phyloP scores from a whole-genome alignment of 2,329 filamentous ascomycete species.

The Ampelomyces quisqualis region DNA sequence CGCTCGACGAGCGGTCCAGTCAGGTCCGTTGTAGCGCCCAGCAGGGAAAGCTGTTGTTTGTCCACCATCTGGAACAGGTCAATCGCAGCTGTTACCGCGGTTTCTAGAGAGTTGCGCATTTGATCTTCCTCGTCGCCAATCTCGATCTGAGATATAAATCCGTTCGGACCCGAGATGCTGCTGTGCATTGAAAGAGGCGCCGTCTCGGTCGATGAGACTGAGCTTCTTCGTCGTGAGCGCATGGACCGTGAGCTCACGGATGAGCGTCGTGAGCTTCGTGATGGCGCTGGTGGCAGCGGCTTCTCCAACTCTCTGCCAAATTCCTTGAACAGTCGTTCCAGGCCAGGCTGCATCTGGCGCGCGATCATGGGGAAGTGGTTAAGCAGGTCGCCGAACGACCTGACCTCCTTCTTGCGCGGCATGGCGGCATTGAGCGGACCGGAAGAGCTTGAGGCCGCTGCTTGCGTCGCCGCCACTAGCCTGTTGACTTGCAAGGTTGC shows the following conservation, averaged over 20 bases:
- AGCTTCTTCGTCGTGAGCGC: slow-evolving; percentile 29
- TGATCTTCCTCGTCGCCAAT: slow-evolving; percentile 88
- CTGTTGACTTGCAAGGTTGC: slow-evolving; percentile 49
- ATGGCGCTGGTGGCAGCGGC: slow-evolving; percentile 72
- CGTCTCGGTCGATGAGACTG: slow-evolving; percentile 41
- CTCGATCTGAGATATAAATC: slow-evolving; percentile 53
- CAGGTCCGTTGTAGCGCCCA: slow-evolving; percentile 89
- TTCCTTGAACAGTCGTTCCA: slow-evolving; percentile 87
- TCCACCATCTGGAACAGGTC: slow-evolving; percentile 95
- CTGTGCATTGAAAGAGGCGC: slow-evolving; percentile 42
- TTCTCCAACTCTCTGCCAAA: slow-evolving; percentile 85
- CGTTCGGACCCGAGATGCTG: slow-evolving; percentile 40
- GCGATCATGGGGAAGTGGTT: slow-evolving; percentile 94
- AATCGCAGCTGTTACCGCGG: slow-evolving; percentile 87
- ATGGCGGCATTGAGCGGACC: slow-evolving; percentile 43
- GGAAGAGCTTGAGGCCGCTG: slow-evolving; percentile 17
- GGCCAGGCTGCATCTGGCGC: slow-evolving; percentile 87
- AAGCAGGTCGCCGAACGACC: slow-evolving; percentile 84
- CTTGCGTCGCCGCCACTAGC: slow-evolving; percentile 10
- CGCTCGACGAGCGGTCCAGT: slow-evolving; percentile 90
- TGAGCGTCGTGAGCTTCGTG: slow-evolving; percentile 42
- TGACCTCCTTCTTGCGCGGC: slow-evolving; percentile 84
- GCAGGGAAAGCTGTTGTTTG: slow-evolving; percentile 86
- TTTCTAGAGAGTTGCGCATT: slow-evolving; percentile 86
- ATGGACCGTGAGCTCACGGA: slow-evolving; percentile 30